A percentile compares a stretch with the other conserved stretches of the same genome.
phyloP scores from a whole-genome alignment of 805 yeast species.

The Kazachstania taianensis region DNA sequence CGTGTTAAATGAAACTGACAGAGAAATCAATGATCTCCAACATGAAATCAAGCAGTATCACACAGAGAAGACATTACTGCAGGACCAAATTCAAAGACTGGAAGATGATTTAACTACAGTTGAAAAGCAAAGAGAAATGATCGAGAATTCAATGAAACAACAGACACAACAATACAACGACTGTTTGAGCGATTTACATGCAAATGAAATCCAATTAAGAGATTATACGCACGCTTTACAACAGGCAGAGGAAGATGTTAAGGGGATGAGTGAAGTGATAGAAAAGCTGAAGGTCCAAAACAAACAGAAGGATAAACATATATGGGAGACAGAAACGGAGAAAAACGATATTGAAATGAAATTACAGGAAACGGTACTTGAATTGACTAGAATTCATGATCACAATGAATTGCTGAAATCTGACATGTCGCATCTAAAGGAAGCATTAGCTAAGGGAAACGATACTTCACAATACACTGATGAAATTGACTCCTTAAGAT shows the following conservation, averaged over 20 bases:
- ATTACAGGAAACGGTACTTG: slow-evolving; percentile 46
- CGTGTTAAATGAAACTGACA: slow-evolving; percentile 39
- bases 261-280: slow-evolving; percentile 42
- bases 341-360: slow-evolving; percentile 44
- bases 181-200: slow-evolving; percentile 60
- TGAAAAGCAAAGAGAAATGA: slow-evolving; percentile 44
- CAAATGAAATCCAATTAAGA: slow-evolving; percentile 59
- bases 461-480: slow-evolving; percentile 37
- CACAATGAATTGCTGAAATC: slow-evolving; percentile 43
- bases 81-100: slow-evolving; percentile 36
- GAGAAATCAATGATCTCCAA: slow-evolving; percentile 35
- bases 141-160: slow-evolving; percentile 44
- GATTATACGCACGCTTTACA: slow-evolving; percentile 41
- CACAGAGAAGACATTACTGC: slow-evolving; percentile 29
- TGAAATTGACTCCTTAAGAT: slow-evolving; percentile 45
- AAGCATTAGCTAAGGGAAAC: slow-evolving; percentile 32
- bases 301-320: slow-evolving; percentile 41
- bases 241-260: slow-evolving; percentile 42
- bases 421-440: slow-evolving; percentile 43
- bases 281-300: slow-evolving; percentile 44
- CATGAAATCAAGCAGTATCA: slow-evolving; percentile 33
- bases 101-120: slow-evolving; percentile 50
- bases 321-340: slow-evolving; percentile 44
- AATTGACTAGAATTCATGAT: slow-evolving; percentile 40
- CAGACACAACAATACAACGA: slow-evolving; percentile 68